Base-by-base conservation (phyloP, 768 basidiomycete genomes). In the Cystofilobasidium capitatum region DNA sequence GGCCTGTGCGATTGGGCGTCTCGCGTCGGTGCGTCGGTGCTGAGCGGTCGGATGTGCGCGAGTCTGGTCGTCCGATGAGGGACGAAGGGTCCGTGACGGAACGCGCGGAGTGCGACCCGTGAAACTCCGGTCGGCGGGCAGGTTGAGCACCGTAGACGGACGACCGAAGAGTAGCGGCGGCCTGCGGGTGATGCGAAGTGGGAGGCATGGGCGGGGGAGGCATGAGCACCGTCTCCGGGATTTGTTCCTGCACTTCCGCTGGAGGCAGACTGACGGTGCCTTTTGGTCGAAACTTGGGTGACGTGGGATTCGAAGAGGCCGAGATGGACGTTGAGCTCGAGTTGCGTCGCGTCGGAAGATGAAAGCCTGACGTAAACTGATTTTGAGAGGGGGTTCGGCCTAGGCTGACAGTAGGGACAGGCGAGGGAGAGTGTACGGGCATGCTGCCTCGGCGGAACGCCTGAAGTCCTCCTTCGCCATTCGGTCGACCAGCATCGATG, bases 311-410 rank as follows among this genome's bases (percentile, higher is more conserved):
- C 24, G 16, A 8, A 31, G 31, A 8, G 12, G 51, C 17, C 6
- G 64, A 31, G 24, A 55, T 10, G 0, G 44, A 35, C 2, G 51
- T 29, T 17, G 29, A 29, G 31, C 29, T 33, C 17, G 58, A 60
- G 37, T 44, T 45, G 58, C 55, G n/a, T 9, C 65, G 65, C 35
- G 65, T 36, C 2, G 65, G 65, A 10, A 66, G 58, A 31, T 66
- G 65, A 44, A 60, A 66, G 24, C 55, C 55, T 13, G 47, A 33
- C 24, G 6, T 22, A 5, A 31, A 33, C 29, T 55, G 33, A 1
- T 26, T 55, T 31, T 55, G 51, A 6, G 51, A 55, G 29, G 51
- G 51, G 29, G 51, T 31, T 4, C 31, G 29, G 2, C 22, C 29
- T 5, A 55, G 29, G 51, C 51, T 31, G 8, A 31, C 2, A 8